Conservation (phyloP, 2,329 filamentous ascomycete species). For the Alternaria infectoria region DNA sequence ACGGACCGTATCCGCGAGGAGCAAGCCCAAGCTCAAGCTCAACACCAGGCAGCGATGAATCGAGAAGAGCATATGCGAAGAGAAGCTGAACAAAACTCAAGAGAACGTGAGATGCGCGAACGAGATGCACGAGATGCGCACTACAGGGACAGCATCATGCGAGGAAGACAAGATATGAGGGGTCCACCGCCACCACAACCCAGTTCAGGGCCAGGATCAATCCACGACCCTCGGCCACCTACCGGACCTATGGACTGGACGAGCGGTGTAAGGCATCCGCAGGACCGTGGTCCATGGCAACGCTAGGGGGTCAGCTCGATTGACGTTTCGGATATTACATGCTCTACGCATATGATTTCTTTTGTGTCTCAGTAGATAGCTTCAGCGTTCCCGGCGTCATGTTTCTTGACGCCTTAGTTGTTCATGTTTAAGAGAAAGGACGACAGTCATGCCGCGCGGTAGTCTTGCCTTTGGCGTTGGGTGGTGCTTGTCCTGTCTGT, state of each 20-base stretch:
- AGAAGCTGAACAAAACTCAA: slow-evolving; percentile 31
- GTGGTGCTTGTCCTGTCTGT: not conserved
- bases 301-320: not conserved
- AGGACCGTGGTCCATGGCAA: slow-evolving; percentile 24
- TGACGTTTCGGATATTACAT: not conserved
- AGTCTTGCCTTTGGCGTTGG: not conserved
- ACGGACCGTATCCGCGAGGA: slow-evolving; percentile 42
- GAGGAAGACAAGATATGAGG: slow-evolving; percentile 23
- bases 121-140: slow-evolving; percentile 24
- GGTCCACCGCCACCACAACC: slow-evolving; percentile 22
- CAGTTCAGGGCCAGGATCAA: slow-evolving; percentile 19
- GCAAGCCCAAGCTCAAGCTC: slow-evolving; percentile 29
- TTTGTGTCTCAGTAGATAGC: not conserved
- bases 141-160: slow-evolving; percentile 28
- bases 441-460: not conserved
- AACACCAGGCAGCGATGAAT: slow-evolving; percentile 30
- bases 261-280: slow-evolving; percentile 24
- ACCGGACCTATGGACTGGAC: slow-evolving; percentile 29
- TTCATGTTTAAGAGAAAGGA: not conserved
- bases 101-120: slow-evolving; percentile 27
- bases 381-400: not conserved
- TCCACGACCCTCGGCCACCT: slow-evolving; percentile 21
- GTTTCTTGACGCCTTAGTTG: not conserved
- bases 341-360: not conserved
- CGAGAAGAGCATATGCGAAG: slow-evolving; percentile 32